phyloP scores from a whole-genome alignment of 208 protist species.

The Leptomonas pyrrhocoris region DNA sequence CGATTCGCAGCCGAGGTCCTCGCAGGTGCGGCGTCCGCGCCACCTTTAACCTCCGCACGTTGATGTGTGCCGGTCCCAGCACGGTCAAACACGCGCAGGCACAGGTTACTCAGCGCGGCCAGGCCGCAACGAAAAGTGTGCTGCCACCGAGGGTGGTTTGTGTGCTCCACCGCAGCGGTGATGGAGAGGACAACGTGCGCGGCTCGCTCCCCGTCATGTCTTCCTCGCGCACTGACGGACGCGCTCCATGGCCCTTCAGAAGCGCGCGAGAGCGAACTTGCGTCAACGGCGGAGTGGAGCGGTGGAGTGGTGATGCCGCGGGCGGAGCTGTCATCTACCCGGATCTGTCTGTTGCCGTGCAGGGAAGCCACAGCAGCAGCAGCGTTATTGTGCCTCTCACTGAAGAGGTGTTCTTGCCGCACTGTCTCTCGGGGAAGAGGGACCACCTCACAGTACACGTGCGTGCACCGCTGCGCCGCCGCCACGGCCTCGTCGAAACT shows the following conservation, averaged over 20 bases:
- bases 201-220: background rate
- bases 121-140: constrained; percentile 37
- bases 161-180: constrained; percentile 23
- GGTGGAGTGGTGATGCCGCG: background rate
- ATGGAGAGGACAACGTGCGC: constrained; percentile 17
- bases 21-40: background rate
- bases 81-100: constrained; percentile 37
- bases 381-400: no score
- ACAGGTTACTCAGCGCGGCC: constrained; percentile 19
- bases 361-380: no score
- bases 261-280: background rate
- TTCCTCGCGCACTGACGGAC: background rate
- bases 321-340: no score
- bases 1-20: background rate
- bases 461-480: background rate
- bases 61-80: background rate
- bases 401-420: no score
- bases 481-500: background rate
- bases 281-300: background rate
- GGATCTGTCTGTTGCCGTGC: no score
- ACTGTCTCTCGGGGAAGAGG: constrained; percentile 3
- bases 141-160: constrained; percentile 33
- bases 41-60: background rate
- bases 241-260: constrained; percentile 1
- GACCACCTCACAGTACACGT: constrained; percentile 32